These are phyloP conservation scores for Posidonia australis DNA, from an alignment of 106 monocot species.

Conservation along the genomic window DNA sequence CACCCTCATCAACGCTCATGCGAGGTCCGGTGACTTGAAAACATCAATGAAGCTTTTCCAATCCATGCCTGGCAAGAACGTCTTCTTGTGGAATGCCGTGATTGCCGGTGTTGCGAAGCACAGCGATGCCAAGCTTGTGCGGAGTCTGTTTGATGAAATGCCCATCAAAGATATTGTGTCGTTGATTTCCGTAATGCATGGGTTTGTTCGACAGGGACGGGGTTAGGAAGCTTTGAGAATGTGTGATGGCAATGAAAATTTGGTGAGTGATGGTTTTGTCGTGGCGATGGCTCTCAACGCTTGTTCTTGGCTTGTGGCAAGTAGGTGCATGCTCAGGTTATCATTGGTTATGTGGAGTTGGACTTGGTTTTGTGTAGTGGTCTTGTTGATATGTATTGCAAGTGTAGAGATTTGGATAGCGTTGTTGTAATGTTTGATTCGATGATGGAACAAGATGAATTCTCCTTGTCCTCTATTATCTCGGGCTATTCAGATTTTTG, in stretches of 20 bases:
- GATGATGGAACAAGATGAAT: slow-evolving; percentile 38
- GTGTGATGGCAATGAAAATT: slow-evolving; percentile 20
- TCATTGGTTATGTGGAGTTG: slow-evolving; percentile 21
- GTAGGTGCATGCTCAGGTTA: slow-evolving; percentile 40
- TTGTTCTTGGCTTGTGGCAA: slow-evolving; percentile 27
- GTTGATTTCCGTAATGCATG: slow-evolving; percentile 47
- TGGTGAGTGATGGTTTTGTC: slow-evolving; percentile 38
- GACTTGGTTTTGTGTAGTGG: slow-evolving; percentile 47
- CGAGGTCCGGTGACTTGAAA: slow-evolving; percentile 7
- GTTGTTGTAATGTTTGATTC: slow-evolving; percentile 20
- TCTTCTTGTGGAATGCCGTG: slow-evolving; percentile 46
- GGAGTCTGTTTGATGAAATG: slow-evolving; percentile 30
- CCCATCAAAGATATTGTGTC: slow-evolving; percentile 29
- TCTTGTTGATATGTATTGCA: slow-evolving; percentile 70
- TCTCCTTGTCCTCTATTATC: slow-evolving; percentile 49
- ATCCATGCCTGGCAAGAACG: slow-evolving; percentile 41
- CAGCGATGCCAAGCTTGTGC: slow-evolving; percentile 15
- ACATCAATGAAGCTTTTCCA: slow-evolving; percentile 8
- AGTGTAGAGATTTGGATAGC: slow-evolving; percentile 48
- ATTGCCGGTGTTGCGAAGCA: slow-evolving; percentile 42
- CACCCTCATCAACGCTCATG: slow-evolving; percentile 14
- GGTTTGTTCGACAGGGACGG: slow-evolving; percentile 25
- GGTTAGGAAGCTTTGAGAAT: slow-evolving; percentile 32
- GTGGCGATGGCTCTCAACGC: slow-evolving; percentile 48
- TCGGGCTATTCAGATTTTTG: slow-evolving; percentile 32